These are phyloP conservation scores for Anacardium occidentale DNA, from an alignment of 345 rosid species.

Conservation along the genomic window DNA sequence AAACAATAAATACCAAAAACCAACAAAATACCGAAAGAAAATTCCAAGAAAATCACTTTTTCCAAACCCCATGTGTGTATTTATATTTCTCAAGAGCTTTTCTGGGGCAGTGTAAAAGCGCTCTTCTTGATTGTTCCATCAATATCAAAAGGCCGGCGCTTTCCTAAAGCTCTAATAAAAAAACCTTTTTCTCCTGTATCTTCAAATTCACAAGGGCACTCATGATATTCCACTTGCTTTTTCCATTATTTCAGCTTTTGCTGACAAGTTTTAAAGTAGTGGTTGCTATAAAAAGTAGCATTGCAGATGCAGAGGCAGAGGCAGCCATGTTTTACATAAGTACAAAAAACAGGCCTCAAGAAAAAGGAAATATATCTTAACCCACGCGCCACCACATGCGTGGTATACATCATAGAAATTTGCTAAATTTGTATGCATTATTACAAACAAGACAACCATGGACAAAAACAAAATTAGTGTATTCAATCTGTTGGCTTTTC, in stretches of 20 bases:
- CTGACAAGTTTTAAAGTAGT: conserved; percentile 1
- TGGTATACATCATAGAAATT: not conserved
- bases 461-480: not conserved
- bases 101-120: conserved; percentile 29
- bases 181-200: not conserved
- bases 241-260: not conserved
- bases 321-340: not conserved
- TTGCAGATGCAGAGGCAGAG: not conserved
- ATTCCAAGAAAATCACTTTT: conserved; percentile 10
- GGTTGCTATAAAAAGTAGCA: not conserved
- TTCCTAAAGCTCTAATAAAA: conserved; percentile 1
- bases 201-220: conserved; percentile 2
- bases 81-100: conserved; percentile 5
- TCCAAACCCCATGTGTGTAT: not conserved
- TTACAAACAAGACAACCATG: not conserved
- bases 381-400: not conserved
- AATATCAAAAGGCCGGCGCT: not conserved
- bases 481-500: not conserved
- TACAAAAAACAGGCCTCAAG: not conserved
- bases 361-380: not conserved
- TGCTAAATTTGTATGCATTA: not conserved
- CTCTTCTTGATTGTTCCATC: not conserved
- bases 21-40: not conserved
- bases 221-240: not conserved
- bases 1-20: conserved; percentile 4